Conservation (phyloP, 2,329 filamentous ascomycete genomes). For the Alternaria atra region DNA sequence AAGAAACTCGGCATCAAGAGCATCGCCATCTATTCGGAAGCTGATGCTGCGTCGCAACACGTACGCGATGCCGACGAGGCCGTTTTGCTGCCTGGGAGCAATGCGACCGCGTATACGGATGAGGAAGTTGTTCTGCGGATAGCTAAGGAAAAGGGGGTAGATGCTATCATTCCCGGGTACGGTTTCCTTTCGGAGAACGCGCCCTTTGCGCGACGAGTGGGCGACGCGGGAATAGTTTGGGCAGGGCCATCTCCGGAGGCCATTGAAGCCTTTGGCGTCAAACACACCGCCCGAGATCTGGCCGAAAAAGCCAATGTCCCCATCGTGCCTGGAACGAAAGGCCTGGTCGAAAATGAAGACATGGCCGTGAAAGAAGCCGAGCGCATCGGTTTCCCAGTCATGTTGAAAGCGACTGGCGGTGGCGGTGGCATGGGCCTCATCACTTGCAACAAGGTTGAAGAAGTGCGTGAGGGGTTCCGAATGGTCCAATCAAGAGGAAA, state of each 20-base stretch:
- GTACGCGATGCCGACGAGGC: slow-evolving; percentile 64
- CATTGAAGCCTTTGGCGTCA: slow-evolving; percentile 67
- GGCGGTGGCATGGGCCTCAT: slow-evolving; percentile 66
- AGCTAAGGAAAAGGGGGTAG: slow-evolving; percentile 59
- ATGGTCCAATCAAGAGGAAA: slow-evolving; percentile 62
- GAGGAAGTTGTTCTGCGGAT: slow-evolving; percentile 60
- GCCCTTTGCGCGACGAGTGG: slow-evolving; percentile 65
- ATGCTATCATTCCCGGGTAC: slow-evolving; percentile 73
- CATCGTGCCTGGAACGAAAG: slow-evolving; percentile 63
- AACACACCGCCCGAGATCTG: slow-evolving; percentile 65
- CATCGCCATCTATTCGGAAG: slow-evolving; percentile 66
- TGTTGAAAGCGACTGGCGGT: slow-evolving; percentile 69
- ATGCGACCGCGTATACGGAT: slow-evolving; percentile 61
- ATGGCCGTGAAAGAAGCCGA: slow-evolving; percentile 55
- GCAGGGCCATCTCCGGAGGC: slow-evolving; percentile 64
- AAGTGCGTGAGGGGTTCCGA: slow-evolving; percentile 55
- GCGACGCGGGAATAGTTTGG: slow-evolving; percentile 65
- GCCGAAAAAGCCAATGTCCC: slow-evolving; percentile 63
- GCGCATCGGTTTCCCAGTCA: slow-evolving; percentile 60
- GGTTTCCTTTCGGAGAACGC: slow-evolving; percentile 72
- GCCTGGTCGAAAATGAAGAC: slow-evolving; percentile 54
- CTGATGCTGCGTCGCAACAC: slow-evolving; percentile 65
- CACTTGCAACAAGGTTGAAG: slow-evolving; percentile 16
- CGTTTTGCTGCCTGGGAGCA: slow-evolving; percentile 58
- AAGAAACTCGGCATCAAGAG: slow-evolving; percentile 61